phyloP scores from a whole-genome alignment of 2,329 filamentous ascomycete species.

The Neofusicoccum umdonicola region DNA sequence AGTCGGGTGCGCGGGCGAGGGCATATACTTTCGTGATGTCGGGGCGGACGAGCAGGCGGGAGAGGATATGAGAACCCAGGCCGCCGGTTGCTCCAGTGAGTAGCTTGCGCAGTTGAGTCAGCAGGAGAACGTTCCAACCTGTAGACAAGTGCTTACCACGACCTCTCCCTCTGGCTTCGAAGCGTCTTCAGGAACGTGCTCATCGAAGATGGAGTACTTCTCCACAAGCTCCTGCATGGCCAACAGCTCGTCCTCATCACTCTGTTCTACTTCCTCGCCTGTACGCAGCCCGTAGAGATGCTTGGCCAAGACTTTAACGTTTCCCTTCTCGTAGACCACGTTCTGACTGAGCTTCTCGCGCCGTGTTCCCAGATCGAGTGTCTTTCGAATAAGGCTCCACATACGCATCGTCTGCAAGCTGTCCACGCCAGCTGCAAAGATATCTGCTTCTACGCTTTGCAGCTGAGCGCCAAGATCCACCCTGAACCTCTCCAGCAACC shows the following conservation, averaged over 20 bases:
- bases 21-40: constrained; percentile 47
- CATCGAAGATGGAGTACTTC: constrained; percentile 42
- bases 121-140: not conserved
- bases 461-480: constrained; percentile 21
- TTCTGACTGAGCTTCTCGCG: constrained; percentile 50
- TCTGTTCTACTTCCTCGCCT: constrained; percentile 32
- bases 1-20: constrained; percentile 48
- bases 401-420: constrained; percentile 59
- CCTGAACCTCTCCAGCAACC: constrained; percentile 23
- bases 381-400: constrained; percentile 37
- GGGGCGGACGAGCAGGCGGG: constrained; percentile 28
- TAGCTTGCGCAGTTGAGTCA: constrained; percentile 27
- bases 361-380: constrained; percentile 46
- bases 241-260: constrained; percentile 46
- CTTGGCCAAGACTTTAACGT: constrained; percentile 45
- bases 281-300: constrained; percentile 46
- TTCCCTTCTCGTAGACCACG: constrained; percentile 58
- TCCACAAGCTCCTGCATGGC: constrained; percentile 47
- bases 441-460: constrained; percentile 47
- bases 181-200: constrained; percentile 22
- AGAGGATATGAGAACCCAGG: constrained; percentile 59
- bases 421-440: constrained; percentile 59
- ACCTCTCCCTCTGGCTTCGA: constrained; percentile 17
- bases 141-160: constrained; percentile 12
- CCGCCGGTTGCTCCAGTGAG: constrained; percentile 66